Base-by-base conservation (phyloP, 163 green algal genomes). In the Trebouxiophyceae sp. region DNA sequence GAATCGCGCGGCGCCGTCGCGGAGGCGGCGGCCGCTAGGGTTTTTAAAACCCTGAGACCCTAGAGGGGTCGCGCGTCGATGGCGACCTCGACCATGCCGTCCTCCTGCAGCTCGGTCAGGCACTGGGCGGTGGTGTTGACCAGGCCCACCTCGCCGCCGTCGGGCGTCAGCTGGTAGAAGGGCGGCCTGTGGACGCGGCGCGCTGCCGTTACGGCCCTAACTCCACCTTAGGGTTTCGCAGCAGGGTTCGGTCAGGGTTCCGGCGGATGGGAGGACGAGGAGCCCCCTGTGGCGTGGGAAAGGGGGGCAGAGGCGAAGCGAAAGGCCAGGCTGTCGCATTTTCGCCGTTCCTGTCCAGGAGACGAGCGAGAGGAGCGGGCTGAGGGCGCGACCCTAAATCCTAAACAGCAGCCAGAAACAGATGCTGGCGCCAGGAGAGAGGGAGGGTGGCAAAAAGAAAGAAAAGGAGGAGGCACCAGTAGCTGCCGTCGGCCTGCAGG, bases 381-480 rank as follows among this genome's bases (percentile, higher is more conserved):
- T 50, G 39, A n/a, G 39, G 19, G 39, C 12, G 39, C 39, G 19
- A 50, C 19, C 39, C 19, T 50, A 16, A 12, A 50, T 12, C 39
- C 39, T 50, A 50, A 50, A 16, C 39, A n/a, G 12, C 19, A n/a
- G 12, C 39, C 19, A 16, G 39, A 12, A 50, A 12, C 39, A 50
- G 12, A n/a, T 50, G 12, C 12, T 50, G 39, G 12, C 39, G 12
- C 19, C 39, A 50, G 39, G 12, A 50, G 12, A 50, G 39, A 12
- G 39, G 12, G 39, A 50, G 39, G 16, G 24, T 59, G 23, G 19
- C 54, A 59, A 26, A 59, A 29, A 30, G n/a, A 20, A 26, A 59
- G 54, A 23, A 59, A 59, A 26, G 19, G 19, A 29, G 24, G 24
- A 59, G n/a, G 54, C 54, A 59, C n/a, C 54, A 60, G 64, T 24